Conservation (phyloP, 2,329 filamentous ascomycete species). For the Neofusicoccum umdonicola region DNA sequence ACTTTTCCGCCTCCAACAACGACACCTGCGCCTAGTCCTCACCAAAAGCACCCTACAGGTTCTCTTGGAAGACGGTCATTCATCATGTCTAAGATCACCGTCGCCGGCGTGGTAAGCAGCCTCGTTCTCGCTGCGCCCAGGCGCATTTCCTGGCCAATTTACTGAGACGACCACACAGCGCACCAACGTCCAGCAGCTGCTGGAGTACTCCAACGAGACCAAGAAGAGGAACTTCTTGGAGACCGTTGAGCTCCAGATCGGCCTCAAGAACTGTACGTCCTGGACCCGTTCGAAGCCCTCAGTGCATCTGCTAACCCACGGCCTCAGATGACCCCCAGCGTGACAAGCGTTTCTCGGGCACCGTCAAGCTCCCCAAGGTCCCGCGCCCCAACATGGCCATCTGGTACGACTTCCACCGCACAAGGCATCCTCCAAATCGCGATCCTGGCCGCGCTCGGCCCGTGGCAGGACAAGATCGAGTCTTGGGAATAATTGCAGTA, state of each 20-base stretch:
- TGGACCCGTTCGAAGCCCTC: not conserved
- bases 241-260: conserved; percentile 71
- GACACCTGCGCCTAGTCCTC: conserved; percentile 17
- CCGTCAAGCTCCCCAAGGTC: conserved; percentile 89
- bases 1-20: conserved; percentile 15
- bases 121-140: not conserved
- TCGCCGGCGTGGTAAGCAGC: conserved; percentile 38
- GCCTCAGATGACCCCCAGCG: conserved; percentile 70
- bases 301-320: not conserved
- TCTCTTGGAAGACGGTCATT: conserved; percentile 50
- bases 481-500: not conserved
- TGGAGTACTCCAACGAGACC: conserved; percentile 82
- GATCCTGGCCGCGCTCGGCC: too few relatives aligned
- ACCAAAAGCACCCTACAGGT: conserved; percentile 21
- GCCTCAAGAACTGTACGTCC: conserved; percentile 43
- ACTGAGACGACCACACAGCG: conserved; percentile 70
- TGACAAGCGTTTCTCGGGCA: conserved; percentile 99
- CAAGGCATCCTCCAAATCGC: not conserved
- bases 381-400: conserved; percentile 89
- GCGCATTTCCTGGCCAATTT: conserved; percentile 4
- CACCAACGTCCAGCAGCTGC: conserved; percentile 87
- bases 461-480: not conserved
- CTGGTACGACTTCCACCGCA: conserved; percentile 52
- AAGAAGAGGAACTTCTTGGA: conserved; percentile 99
- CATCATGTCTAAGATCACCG: conserved; percentile 81